Base-by-base conservation (phyloP, 2,329 filamentous ascomycete genomes). In the Aspergillus sp. region DNA sequence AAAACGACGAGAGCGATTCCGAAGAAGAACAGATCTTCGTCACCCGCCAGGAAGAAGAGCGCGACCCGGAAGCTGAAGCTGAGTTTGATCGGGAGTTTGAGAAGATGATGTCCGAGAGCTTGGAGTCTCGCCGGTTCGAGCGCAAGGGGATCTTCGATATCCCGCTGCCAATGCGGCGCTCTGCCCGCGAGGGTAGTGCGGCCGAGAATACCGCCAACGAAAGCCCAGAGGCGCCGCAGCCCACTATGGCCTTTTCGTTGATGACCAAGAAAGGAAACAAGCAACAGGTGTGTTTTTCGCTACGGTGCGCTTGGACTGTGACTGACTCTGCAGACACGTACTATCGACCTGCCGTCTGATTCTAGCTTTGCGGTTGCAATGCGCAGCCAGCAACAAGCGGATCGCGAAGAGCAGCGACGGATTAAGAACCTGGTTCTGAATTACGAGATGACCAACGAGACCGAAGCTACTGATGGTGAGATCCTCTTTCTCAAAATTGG, bases 401-500 rank as follows among this genome's bases (percentile, higher is more conserved):
- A 97, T 70, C 88, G 88, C 49, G 94, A 96, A 68, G 95, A 99
- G 71, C 93, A 99, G 71, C 91, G 97, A 71, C 89, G 94, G 57
- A 99, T 99, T 83, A 99, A 99, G 78, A 96, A 91, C 66, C 81
- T 99, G 43, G 94, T 99, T 49, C 79, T 99, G 62, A 97, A 97
- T 73, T 96, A 97, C 68, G 94, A 99, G 74, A 84, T 96, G 68
- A 86, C 90, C 47, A 91, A 95, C 58, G 82, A 86, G 65, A 87
- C 79, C 62, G 89, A 95, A 67, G 87, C 91, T 59, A 76, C 80
- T 65, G 89, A 94, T 78, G 87, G 91, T 95, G 82, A 84, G 77
- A n/a, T 5, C n/a, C 6, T 13, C 19, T 14, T 34, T 14, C n/a
- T 25, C 14, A 3, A 29, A 14, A 25, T 11, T 20, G 9, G 17